A percentile compares a stretch with the other conserved stretches of the same genome.
These are phyloP conservation scores for Candida stauntonica DNA, from an alignment of 805 yeast species.

Conservation along the genomic window DNA sequence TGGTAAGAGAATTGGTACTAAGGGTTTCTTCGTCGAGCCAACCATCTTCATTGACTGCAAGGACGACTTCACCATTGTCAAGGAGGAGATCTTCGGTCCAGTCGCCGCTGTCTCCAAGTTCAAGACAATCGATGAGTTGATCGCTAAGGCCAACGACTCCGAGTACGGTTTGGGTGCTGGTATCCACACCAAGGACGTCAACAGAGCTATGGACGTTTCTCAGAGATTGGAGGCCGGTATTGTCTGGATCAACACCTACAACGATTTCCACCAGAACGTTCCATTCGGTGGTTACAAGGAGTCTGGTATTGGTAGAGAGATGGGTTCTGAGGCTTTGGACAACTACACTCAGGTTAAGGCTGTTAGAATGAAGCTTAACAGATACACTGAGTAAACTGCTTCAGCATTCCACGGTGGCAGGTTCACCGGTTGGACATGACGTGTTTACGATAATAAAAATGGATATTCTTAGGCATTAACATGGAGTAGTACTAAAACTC, in stretches of 20 bases:
- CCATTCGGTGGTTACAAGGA: conserved; percentile 71
- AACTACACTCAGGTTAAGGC: conserved; percentile 64
- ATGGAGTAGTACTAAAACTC: neutral
- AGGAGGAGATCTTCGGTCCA: conserved; percentile 66
- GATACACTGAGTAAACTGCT: conserved; percentile 8
- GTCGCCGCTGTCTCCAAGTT: conserved; percentile 59
- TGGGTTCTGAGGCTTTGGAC: conserved; percentile 64
- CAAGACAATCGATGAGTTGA: conserved; percentile 51
- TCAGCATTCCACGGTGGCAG: neutral
- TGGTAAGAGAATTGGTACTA: conserved; percentile 52
- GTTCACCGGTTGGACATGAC: neutral
- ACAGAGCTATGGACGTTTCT: conserved; percentile 52
- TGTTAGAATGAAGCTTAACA: conserved; percentile 46
- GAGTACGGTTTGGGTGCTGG: conserved; percentile 67
- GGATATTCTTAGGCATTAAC: neutral
- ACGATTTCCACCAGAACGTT: conserved; percentile 60
- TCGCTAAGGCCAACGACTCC: conserved; percentile 51
- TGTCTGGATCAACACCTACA: conserved; percentile 63
- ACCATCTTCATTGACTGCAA: conserved; percentile 55
- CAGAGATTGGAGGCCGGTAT: conserved; percentile 58
- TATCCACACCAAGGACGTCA: conserved; percentile 51
- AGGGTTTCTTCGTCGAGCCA: conserved; percentile 61
- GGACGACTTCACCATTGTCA: conserved; percentile 47
- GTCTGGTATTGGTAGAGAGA: conserved; percentile 70
- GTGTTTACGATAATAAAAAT: neutral